Percentiles rank a stretch among this genome's conserved stretches.
phyloP scores from a whole-genome alignment of 2,329 filamentous ascomycete genomes.

The Epichloe glyceriae region DNA sequence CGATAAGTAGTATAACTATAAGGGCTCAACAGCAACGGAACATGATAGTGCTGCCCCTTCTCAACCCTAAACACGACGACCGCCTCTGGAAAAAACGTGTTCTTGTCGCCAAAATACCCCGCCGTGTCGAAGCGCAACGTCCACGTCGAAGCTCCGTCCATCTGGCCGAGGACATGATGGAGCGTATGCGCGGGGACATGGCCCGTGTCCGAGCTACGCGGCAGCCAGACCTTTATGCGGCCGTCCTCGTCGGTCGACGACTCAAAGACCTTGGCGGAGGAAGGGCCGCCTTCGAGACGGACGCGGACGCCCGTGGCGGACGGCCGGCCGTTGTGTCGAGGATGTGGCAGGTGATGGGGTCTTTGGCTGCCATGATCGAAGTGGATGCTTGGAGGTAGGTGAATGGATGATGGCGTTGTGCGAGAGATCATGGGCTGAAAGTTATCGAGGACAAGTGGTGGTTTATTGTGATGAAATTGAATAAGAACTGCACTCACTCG shows the following conservation, averaged over 20 bases:
- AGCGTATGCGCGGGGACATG: slow-evolving; percentile 46
- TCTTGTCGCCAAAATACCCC: slow-evolving; percentile 52
- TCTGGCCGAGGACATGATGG: slow-evolving; percentile 38
- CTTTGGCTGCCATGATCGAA: slow-evolving; percentile 25
- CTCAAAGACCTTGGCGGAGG: slow-evolving; percentile 34
- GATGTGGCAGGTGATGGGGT: slow-evolving; percentile 74
- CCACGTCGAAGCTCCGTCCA: slow-evolving; percentile 41
- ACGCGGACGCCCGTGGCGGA: slow-evolving; percentile 53
- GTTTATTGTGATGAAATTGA: background rate
- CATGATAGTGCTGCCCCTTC: slow-evolving; percentile 59
- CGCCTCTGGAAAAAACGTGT: slow-evolving; percentile 50
- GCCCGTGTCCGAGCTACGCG: slow-evolving; percentile 38
- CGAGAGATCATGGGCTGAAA: background rate
- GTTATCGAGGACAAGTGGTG: too few relatives aligned
- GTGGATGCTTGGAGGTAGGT: background rate
- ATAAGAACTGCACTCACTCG: background rate
- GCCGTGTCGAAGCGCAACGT: slow-evolving; percentile 61
- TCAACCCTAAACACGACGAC: slow-evolving; percentile 39
- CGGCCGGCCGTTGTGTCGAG: slow-evolving; percentile 68
- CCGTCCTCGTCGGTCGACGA: slow-evolving; percentile 66
- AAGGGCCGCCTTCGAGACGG: slow-evolving; percentile 35
- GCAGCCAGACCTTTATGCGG: slow-evolving; percentile 56
- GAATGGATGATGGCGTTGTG: background rate
- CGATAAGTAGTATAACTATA: slow-evolving; percentile 76
- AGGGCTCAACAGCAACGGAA: slow-evolving; percentile 63